phyloP scores from a whole-genome alignment of 352 stramenopile species.

The Globisporangium spiculum region DNA sequence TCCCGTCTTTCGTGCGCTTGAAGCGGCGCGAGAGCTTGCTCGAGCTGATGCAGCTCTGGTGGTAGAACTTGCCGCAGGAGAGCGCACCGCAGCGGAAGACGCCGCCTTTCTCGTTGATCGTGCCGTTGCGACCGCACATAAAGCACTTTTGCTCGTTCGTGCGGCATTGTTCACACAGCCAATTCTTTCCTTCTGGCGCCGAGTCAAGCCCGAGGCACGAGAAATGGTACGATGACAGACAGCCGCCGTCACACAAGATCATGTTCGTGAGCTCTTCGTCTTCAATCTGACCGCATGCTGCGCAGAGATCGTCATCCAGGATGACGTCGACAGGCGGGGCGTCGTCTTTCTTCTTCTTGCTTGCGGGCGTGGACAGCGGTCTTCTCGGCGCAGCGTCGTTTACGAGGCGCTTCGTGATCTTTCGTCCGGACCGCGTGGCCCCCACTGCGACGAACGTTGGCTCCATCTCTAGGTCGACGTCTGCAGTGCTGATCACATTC shows the following conservation, averaged over 20 bases:
- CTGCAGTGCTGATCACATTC: conserved; percentile 1
- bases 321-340: conserved; percentile 19
- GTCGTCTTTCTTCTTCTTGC: conserved; percentile 38
- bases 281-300: conserved; percentile 77
- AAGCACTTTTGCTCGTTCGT: conserved; percentile 88
- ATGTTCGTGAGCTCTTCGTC: conserved; percentile 80
- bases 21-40: conserved; percentile 58
- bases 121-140: conserved; percentile 84
- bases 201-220: conserved; percentile 85
- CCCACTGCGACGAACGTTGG: conserved; percentile 58
- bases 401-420: conserved; percentile 60
- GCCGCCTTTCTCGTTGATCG: conserved; percentile 82
- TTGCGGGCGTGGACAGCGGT: conserved; percentile 15
- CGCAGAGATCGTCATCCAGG: conserved; percentile 79
- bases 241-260: conserved; percentile 92
- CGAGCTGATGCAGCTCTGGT: conserved; percentile 70
- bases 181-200: conserved; percentile 69
- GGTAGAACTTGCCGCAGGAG: conserved; percentile 83
- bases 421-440: conserved; percentile 60
- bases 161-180: conserved; percentile 90
- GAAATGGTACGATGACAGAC: conserved; percentile 91
- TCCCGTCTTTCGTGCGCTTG: conserved; percentile 27
- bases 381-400: conserved; percentile 29
- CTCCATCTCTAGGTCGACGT: conserved; percentile 7
- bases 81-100: conserved; percentile 69